phyloP scores from a whole-genome alignment of 129 eudicot species.

The Chrysanthemum lavandulifolium region DNA sequence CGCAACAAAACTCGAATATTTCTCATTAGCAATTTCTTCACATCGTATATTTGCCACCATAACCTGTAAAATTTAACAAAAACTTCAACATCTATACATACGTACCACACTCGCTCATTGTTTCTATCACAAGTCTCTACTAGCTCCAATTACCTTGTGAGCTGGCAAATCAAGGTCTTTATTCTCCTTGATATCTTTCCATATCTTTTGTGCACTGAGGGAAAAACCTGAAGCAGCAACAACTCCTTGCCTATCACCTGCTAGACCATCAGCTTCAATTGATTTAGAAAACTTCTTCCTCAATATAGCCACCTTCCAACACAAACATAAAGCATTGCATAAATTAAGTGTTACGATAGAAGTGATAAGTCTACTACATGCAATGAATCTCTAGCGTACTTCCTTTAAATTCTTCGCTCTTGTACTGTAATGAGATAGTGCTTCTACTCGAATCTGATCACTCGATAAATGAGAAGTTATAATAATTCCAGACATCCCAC shows the following conservation, averaged over 20 bases:
- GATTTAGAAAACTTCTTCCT: conserved; percentile 53
- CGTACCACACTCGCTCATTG: no score
- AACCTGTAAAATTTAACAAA: background rate
- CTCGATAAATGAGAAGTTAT: background rate
- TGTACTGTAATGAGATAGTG: conserved; percentile 62
- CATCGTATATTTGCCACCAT: conserved; percentile 17
- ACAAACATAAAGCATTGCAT: no score
- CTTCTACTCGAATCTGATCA: conserved; percentile 62
- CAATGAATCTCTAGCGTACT: conserved; percentile 24
- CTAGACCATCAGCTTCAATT: no score
- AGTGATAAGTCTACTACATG: no score
- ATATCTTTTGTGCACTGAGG: conserved; percentile 57
- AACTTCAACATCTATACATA: background rate
- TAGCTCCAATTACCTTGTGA: conserved; percentile 44
- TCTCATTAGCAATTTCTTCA: background rate
- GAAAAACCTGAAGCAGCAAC: conserved; percentile 70
- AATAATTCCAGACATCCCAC: no score
- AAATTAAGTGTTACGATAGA: no score
- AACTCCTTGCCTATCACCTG: no score
- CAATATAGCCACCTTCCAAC: conserved; percentile 62
- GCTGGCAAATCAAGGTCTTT: conserved; percentile 77
- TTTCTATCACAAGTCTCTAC: background rate
- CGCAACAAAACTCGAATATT: background rate
- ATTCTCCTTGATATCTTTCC: conserved; percentile 75
- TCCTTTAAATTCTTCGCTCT: conserved; percentile 50